Conservation (phyloP, 1,284 basidiomycete genomes). For the Boletus austroedulis region DNA sequence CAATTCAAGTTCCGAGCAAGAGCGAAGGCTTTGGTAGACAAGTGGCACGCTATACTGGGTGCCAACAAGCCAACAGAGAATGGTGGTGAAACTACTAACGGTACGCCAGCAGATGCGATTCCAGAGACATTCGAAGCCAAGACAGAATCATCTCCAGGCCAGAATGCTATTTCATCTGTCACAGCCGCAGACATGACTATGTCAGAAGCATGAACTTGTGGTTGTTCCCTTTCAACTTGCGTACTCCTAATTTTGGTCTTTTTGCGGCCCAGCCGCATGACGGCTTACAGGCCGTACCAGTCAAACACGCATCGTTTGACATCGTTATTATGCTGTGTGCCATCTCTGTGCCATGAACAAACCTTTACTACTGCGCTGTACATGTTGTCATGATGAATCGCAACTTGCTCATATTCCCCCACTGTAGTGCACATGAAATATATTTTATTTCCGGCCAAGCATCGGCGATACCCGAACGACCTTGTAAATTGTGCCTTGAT, state of each 20-base stretch:
- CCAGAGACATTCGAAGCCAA: slow-evolving; percentile 28
- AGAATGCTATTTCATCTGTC: slow-evolving; percentile 28
- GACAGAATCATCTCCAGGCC: slow-evolving; percentile 23
- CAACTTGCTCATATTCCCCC: slow-evolving; percentile 28
- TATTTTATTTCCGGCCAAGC: slow-evolving; percentile 1
- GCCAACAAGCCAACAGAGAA: slow-evolving; percentile 44
- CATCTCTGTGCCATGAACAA: slow-evolving; percentile 22
- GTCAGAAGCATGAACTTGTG: slow-evolving; percentile 42
- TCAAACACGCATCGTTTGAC: slow-evolving; percentile 25
- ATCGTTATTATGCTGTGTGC: slow-evolving; percentile 23
- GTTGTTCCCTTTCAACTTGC: slow-evolving; percentile 9
- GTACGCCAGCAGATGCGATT: slow-evolving; percentile 24
- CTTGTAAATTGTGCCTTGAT: background rate
- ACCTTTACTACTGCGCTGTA: slow-evolving; percentile 28
- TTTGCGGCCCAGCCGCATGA: slow-evolving; percentile 7
- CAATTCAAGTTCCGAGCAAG: slow-evolving; percentile 87
- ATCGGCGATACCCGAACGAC: slow-evolving; percentile 7
- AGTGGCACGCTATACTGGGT: slow-evolving; percentile 66
- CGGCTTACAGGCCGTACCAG: slow-evolving; percentile 11
- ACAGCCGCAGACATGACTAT: slow-evolving; percentile 45
- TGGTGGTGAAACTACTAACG: slow-evolving; percentile 36
- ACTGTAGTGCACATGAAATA: slow-evolving; percentile 22
- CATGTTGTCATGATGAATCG: slow-evolving; percentile 28
- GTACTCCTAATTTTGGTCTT: slow-evolving; percentile 22
- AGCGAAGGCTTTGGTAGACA: slow-evolving; percentile 68